Evolutionary conservation across 352 stramenopile genomes (phyloP), one percentile per base, ranked within the genome.

Genomic region (Pythium guiyangense): DNA sequence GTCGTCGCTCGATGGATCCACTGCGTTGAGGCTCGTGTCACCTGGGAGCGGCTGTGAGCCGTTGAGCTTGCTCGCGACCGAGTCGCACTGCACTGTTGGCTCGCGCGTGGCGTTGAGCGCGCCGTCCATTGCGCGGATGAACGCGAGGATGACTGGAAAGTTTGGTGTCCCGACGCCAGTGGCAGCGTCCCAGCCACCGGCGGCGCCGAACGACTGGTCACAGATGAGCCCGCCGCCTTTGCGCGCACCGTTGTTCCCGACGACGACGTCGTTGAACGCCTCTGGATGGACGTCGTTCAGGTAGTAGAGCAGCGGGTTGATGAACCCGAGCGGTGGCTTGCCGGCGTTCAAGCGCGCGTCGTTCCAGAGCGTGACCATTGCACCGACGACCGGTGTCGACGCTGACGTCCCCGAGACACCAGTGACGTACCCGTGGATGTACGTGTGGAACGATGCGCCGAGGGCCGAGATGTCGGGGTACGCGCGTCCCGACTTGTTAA

Each of bases 281-380:
- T 59, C 54, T 6, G 71, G 62, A 31, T 86, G 54, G 17, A 60
- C 61, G 22, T 91, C 74, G 0, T 71, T 60, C 37, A 95, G 64
- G 44, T 90, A 79, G 65, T 96, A 96, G 4, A 97, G 48, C 40
- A 96, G 61, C 8, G 84, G 80, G 51, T 94, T 94, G 31, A 96
- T 68, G 46, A 97, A 97, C 0, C 91, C 91, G 4, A 97, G 69
- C 8, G 84, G 67, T 27, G 66, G 66, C 47, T 96, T 92, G 25
- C 88, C 89, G 27, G 71, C 70, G 57, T 92, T 92, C 39, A 95
- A 60, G 1, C 86, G 79, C 8, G 71, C 63, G 43, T 95, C 83
- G 62, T 97, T 97, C 71, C 93, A 85, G 25, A 97, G 64, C 42
- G 84, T 90, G 11, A 97, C 72, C 70, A 97, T 93, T 10, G 74